phyloP scores from a whole-genome alignment of 768 basidiomycete species.

The Boletus tomentosulus region DNA sequence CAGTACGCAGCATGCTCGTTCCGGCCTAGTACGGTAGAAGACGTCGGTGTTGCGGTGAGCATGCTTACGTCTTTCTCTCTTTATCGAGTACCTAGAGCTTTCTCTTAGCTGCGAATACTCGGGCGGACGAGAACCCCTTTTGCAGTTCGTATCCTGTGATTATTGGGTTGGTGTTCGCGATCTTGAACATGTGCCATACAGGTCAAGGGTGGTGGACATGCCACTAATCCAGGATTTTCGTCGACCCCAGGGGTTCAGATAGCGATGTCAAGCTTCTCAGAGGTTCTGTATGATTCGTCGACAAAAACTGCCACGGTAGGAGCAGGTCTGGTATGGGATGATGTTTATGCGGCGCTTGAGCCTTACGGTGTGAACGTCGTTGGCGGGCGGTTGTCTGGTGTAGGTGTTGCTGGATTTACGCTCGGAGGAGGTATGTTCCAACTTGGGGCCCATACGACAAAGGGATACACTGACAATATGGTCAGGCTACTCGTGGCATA shows the following conservation, averaged over 20 bases:
- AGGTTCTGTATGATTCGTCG: conserved; percentile 37
- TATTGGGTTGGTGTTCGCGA: background rate
- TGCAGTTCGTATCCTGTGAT: conserved; percentile 2
- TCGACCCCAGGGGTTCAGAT: too few relatives aligned
- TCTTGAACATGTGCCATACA: conserved; percentile 15
- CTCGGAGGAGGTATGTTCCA: conserved; percentile 45
- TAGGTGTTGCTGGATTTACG: conserved; percentile 30
- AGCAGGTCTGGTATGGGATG: conserved; percentile 34
- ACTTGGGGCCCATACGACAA: too few relatives aligned
- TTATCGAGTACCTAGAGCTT: too few relatives aligned
- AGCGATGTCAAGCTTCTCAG: conserved; percentile 31
- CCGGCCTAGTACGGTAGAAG: conserved; percentile 48
- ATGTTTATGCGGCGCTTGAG: conserved; percentile 24
- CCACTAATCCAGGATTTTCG: conserved; percentile 5
- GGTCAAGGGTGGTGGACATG: conserved; percentile 59
- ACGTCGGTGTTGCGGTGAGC: conserved; percentile 45
- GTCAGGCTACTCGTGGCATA: conserved; percentile 54
- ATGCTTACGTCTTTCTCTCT: too few relatives aligned
- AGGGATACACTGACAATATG: background rate
- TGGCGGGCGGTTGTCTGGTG: conserved; percentile 49
- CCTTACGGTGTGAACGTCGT: conserved; percentile 49
- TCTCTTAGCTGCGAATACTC: conserved; percentile 12
- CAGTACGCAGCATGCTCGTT: conserved; percentile 49
- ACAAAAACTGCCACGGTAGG: conserved; percentile 38
- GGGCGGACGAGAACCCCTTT: conserved; percentile 30